Conservation (phyloP, 2,329 filamentous ascomycete genomes). For the Sclerotinia trifoliorum region DNA sequence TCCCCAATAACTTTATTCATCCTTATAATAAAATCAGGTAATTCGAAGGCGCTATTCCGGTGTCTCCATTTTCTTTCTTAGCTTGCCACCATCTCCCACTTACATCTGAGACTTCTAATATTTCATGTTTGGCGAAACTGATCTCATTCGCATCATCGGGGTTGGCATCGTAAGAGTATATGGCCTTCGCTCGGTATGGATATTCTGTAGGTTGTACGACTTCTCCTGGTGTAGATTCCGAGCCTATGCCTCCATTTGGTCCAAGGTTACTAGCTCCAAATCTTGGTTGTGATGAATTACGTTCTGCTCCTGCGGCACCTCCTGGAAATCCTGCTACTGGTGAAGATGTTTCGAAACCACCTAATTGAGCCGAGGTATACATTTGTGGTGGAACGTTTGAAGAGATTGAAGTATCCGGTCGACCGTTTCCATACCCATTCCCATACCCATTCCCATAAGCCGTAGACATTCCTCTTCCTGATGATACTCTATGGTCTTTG, state of each 20-base stretch:
- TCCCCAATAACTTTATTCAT: background rate
- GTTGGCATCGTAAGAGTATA: slow-evolving; percentile 98
- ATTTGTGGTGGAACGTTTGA: slow-evolving; percentile 82
- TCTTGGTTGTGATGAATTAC: slow-evolving; percentile 57
- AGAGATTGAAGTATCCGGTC: slow-evolving; percentile 81
- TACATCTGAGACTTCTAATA: slow-evolving; percentile 93
- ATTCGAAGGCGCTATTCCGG: slow-evolving; percentile 84
- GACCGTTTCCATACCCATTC: slow-evolving; percentile 64
- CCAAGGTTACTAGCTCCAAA: slow-evolving; percentile 42
- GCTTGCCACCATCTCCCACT: slow-evolving; percentile 98
- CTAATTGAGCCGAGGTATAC: slow-evolving; percentile 95
- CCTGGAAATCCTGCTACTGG: slow-evolving; percentile 55
- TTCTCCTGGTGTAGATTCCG: slow-evolving; percentile 45
- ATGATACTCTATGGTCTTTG: slow-evolving; percentile 62
- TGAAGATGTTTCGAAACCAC: slow-evolving; percentile 93
- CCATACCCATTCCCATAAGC: slow-evolving; percentile 70
- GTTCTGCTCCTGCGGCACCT: slow-evolving; percentile 44
- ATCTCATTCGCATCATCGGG: slow-evolving; percentile 98
- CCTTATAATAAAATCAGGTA: slow-evolving; percentile 75
- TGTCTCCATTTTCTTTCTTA: slow-evolving; percentile 90
- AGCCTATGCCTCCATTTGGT: slow-evolving; percentile 37
- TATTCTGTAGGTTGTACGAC: slow-evolving; percentile 82
- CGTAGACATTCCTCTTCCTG: slow-evolving; percentile 57
- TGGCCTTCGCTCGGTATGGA: slow-evolving; percentile 95
- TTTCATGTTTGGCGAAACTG: slow-evolving; percentile 92